Conservation (phyloP, 257 asterid species). For the Salvia splendens region DNA sequence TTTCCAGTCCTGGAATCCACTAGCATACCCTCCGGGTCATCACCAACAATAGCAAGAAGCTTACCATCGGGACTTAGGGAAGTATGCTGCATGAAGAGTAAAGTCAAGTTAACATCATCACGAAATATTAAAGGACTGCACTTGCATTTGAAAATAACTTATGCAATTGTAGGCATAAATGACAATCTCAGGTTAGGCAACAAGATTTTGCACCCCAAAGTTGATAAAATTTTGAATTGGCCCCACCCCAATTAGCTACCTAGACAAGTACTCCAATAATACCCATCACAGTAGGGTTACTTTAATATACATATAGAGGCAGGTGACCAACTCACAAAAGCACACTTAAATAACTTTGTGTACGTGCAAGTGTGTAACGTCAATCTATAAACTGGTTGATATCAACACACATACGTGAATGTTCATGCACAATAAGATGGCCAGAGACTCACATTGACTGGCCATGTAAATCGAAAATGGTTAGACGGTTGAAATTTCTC, state of each 20-base stretch:
- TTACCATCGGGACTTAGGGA: constrained; percentile 84
- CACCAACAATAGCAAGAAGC: constrained; percentile 79
- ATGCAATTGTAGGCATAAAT: neutral
- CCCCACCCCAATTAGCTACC: constrained; percentile 19
- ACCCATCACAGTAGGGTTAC: neutral
- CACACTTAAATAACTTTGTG: neutral
- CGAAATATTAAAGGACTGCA: neutral
- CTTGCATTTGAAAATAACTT: neutral
- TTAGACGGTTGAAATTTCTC: constrained; percentile 74
- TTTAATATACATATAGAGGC: neutral
- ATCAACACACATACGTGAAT: neutral
- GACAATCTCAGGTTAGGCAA: neutral
- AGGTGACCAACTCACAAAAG: neutral
- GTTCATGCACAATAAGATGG: constrained; percentile 1
- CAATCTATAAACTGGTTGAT: neutral
- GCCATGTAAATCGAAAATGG: constrained; percentile 80
- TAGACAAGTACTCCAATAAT: constrained; percentile 8
- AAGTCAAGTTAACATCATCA: constrained; percentile 12
- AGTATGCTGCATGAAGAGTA: constrained; percentile 65
- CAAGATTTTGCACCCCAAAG: constrained; percentile 9
- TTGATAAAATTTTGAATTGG: neutral
- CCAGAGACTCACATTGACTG: constrained; percentile 76
- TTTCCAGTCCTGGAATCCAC: constrained; percentile 76
- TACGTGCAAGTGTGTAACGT: neutral
- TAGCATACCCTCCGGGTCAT: constrained; percentile 69